These are phyloP conservation scores for Aspergillus asperescens DNA, from an alignment of 495 filamentous ascomycete genomes.

Conservation along the genomic window DNA sequence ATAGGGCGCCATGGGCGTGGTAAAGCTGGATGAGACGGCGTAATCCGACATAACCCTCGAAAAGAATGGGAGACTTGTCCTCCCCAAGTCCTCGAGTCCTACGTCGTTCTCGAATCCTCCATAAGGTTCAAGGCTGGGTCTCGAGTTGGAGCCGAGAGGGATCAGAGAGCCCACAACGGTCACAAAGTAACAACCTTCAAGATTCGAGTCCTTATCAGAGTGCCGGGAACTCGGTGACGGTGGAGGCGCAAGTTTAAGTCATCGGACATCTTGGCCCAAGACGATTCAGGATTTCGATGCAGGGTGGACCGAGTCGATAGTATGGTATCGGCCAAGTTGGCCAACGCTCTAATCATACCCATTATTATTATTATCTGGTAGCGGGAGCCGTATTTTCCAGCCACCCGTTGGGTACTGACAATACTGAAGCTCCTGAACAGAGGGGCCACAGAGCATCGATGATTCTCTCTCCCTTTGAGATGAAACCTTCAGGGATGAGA, in stretches of 20 bases:
- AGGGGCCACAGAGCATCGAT: neutral
- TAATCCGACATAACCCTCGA: too few species aligned
- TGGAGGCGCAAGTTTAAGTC: neutral
- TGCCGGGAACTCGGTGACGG: neutral
- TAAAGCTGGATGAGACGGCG: too few species aligned
- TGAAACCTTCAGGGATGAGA: slow-evolving; percentile 7
- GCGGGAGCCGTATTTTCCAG: neutral
- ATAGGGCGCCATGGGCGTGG: too few species aligned
- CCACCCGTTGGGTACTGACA: neutral
- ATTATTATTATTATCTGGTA: neutral
- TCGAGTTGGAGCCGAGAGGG: neutral
- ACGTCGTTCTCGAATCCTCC: too few species aligned
- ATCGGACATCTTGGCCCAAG: neutral
- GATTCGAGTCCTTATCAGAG: neutral
- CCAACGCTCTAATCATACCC: neutral
- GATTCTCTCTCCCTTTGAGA: neutral
- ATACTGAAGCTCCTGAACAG: too few species aligned
- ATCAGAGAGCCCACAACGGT: too few species aligned
- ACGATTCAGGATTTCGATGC: neutral
- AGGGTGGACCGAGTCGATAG: slow-evolving; percentile 4
- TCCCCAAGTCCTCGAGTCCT: too few species aligned
- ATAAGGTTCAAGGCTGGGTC: neutral
- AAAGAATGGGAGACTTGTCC: too few species aligned
- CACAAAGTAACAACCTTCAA: neutral
- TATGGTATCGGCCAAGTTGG: neutral